A percentile compares a stretch with the other conserved stretches of the same genome.
phyloP scores from a whole-genome alignment of 768 basidiomycete species.

The Cystofilobasidium bisporidii region DNA sequence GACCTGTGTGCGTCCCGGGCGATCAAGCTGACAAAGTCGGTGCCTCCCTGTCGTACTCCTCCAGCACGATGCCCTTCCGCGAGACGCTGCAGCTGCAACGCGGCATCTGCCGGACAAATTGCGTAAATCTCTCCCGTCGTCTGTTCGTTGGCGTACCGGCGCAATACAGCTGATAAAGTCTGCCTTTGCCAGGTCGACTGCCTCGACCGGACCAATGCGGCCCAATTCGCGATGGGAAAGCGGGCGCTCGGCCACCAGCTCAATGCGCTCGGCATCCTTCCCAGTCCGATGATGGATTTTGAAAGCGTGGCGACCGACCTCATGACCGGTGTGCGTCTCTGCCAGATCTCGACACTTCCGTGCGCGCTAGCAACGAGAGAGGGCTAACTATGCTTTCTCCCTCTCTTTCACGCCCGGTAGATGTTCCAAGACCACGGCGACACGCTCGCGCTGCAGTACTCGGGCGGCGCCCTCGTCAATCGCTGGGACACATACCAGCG shows the following conservation, averaged over 20 bases:
- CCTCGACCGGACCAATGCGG: conserved; percentile 48
- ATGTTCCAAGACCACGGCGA: conserved; percentile 91
- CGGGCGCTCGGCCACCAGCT: conserved; percentile 89
- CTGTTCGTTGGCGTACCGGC: no score
- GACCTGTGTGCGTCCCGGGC: background rate
- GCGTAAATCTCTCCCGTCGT: conserved; percentile 36
- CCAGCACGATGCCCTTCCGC: conserved; percentile 28
- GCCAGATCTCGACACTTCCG: no score
- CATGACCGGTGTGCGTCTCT: conserved; percentile 63
- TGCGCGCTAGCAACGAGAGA: no score
- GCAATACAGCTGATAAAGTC: no score
- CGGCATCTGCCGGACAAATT: conserved; percentile 86
- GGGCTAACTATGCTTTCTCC: background rate
- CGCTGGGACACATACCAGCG: conserved; percentile 90
- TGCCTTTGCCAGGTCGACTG: conserved; percentile 58
- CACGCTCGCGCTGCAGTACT: conserved; percentile 85
- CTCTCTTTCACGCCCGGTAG: conserved; percentile 12
- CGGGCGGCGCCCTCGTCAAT: conserved; percentile 90
- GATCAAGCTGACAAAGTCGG: background rate
- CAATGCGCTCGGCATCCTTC: conserved; percentile 82
- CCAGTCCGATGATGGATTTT: conserved; percentile 72
- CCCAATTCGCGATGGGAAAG: conserved; percentile 90
- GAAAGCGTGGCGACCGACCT: conserved; percentile 93
- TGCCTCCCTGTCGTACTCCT: conserved; percentile 10
- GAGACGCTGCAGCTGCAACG: conserved; percentile 61